Evolutionary conservation across 345 rosid species (phyloP), one percentile per base, ranked within the genome.

Genomic region (Syzygium aromaticum): DNA sequence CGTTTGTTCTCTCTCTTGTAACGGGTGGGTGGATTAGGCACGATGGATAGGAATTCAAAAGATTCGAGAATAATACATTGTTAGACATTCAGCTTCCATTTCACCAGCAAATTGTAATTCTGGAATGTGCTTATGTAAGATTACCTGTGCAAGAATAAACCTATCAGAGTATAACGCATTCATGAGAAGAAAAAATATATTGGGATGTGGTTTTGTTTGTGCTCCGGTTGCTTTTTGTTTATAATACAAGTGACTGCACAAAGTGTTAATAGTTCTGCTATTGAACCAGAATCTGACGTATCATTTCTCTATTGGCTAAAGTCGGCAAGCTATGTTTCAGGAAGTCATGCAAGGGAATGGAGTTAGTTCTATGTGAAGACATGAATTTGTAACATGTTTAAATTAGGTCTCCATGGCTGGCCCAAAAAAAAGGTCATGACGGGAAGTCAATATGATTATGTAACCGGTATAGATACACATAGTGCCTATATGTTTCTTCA

Each of bases 21-120:
- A 77, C 94, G 96, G 99, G 95, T 96, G 99, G 99, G 99, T 96
- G 90, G 99, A 98, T 89, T 96, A 98, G 54, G 99, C 99, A 6
- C 98, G 99, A 27, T 87, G 93, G 90, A 92, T 95, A 86, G 98
- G 99, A 85, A 90, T 98, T 89, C 99, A 98, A 87, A 95, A 98
- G 93, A 93, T 84, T 54, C 38, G 85, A 51, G 85, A 84, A 33
- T 43, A 28, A 54, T 27, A 25, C 54, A 46, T 83, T 83, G 30
- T 51, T 51, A 13, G 13, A 21, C 49, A 73, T 73, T 43, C 38
- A 38, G 82, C 63, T 25, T 27, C 19, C 82, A 40, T 73, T 73
- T 73, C 80, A 38, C 14, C 82, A 38, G 49, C 82, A 73, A 73
- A 73, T 73, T 73, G 82, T 38, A 21, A 73, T 73, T 38, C 82